A percentile compares a stretch with the other conserved stretches of the same genome.
These are phyloP conservation scores for Eucalyptus guilfoylei DNA, from an alignment of 345 rosid species.

Conservation along the genomic window DNA sequence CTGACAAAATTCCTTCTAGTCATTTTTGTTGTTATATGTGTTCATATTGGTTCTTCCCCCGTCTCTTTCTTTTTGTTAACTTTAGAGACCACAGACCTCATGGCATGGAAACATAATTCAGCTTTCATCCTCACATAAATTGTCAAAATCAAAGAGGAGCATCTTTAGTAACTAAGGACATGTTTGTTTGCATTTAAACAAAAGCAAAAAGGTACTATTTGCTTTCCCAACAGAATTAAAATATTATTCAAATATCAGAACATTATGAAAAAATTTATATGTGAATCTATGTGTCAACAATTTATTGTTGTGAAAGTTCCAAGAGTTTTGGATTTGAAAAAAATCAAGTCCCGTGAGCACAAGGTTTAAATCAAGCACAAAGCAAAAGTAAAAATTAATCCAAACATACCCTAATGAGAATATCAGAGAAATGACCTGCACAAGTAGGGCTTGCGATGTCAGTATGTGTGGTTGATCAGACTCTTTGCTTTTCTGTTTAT, in stretches of 20 bases:
- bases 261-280: not conserved
- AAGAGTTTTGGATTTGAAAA: not conserved
- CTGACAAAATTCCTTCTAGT: not conserved
- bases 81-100: not conserved
- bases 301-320: not conserved
- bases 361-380: not conserved
- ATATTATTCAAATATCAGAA: not conserved
- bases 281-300: not conserved
- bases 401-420: not conserved
- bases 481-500: constrained; percentile 44
- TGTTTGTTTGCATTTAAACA: not conserved
- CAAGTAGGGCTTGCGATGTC: constrained; percentile 32
- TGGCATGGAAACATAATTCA: not conserved
- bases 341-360: not conserved
- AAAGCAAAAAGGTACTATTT: not conserved
- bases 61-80: not conserved
- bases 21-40: not conserved
- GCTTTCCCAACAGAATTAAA: not conserved
- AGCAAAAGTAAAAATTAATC: not conserved
- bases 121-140: not conserved
- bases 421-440: constrained; percentile 19
- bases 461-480: constrained; percentile 45
- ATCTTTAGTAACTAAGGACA: not conserved
- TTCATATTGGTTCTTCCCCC: not conserved
- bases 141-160: not conserved